Evolutionary conservation across 768 basidiomycete species (phyloP).

Genomic region (Leccinum fibrillosum): DNA sequence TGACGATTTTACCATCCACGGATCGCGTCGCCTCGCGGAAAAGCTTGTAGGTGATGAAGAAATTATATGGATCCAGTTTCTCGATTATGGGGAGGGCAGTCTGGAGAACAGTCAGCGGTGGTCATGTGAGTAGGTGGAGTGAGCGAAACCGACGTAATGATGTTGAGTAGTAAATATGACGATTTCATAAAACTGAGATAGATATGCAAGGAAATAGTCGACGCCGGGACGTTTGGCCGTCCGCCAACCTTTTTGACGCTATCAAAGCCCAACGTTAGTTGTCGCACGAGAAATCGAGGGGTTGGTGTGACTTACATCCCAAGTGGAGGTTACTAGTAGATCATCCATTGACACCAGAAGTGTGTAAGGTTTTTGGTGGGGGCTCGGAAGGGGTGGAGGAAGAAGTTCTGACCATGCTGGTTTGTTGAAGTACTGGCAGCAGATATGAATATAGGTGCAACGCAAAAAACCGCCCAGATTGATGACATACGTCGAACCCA

Average conservation of each 20-base stretch:
- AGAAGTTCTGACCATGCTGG: slow-evolving; percentile 91
- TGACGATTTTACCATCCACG: slow-evolving; percentile 79
- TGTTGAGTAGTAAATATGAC: slow-evolving; percentile 93
- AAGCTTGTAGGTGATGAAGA: slow-evolving; percentile 85
- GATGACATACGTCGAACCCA: slow-evolving; percentile 65
- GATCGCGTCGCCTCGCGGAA: slow-evolving; percentile 90
- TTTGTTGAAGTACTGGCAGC: slow-evolving; percentile 74
- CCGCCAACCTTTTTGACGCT: slow-evolving; percentile 94
- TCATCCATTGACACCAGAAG: slow-evolving; percentile 90
- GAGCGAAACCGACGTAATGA: slow-evolving; percentile 65
- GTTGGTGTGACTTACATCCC: slow-evolving; percentile 73
- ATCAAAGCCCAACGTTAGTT: background rate
- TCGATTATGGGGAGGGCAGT: slow-evolving; percentile 86
- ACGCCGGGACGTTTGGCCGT: slow-evolving; percentile 97
- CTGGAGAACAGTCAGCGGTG: slow-evolving; percentile 37
- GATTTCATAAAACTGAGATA: slow-evolving; percentile 97
- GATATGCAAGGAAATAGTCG: slow-evolving; percentile 96
- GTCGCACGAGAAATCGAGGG: background rate
- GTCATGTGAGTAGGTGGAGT: background rate
- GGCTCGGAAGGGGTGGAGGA: slow-evolving; percentile 78
- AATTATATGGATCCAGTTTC: slow-evolving; percentile 91
- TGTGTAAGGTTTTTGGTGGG: slow-evolving; percentile 88
- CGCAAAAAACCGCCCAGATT: background rate
- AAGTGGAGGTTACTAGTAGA: slow-evolving; percentile 84
- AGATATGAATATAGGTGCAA: background rate